A percentile compares a stretch with the other conserved stretches of the same genome.
Evolutionary conservation across 2,329 filamentous ascomycete species (phyloP).

Genomic region (Arthrinium phaeospermum): DNA sequence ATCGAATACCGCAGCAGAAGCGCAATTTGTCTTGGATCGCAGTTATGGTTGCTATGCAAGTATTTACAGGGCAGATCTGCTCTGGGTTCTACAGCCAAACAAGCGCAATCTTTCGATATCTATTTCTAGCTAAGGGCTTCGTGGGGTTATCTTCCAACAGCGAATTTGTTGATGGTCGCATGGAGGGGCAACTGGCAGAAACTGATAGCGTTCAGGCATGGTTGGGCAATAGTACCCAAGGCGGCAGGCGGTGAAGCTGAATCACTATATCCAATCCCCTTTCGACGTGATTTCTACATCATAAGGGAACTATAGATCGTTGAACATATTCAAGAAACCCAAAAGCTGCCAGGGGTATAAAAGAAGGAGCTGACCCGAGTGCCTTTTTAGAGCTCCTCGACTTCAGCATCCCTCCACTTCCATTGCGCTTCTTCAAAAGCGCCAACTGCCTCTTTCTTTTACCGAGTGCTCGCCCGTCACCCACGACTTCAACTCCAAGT

Average conservation of each 20-base stretch:
- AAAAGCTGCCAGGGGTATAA: conserved; percentile 1
- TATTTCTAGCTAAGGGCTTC: neutral
- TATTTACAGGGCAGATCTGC: neutral
- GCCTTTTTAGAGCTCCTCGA: neutral
- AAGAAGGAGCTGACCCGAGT: neutral
- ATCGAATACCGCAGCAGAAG: neutral
- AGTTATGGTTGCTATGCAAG: neutral
- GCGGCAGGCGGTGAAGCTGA: conserved; percentile 4
- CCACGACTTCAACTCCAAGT: conserved; percentile 2
- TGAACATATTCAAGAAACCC: neutral
- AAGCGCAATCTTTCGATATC: neutral
- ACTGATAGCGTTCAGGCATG: neutral
- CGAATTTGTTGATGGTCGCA: conserved; percentile 9
- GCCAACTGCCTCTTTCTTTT: neutral
- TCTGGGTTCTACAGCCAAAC: neutral
- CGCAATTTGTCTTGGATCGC: neutral
- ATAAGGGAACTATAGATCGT: neutral
- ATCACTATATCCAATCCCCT: neutral
- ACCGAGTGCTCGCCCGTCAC: neutral
- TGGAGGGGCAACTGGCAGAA: conserved; percentile 25
- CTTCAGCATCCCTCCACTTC: neutral
- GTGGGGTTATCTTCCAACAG: neutral
- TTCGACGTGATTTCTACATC: neutral
- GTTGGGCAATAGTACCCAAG: neutral
- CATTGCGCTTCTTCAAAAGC: conserved; percentile 1